Percentiles rank a stretch among this genome's conserved stretches.
Evolutionary conservation across 2,329 filamentous ascomycete species (phyloP).

Genomic region (Trichoderma atroviride): DNA sequence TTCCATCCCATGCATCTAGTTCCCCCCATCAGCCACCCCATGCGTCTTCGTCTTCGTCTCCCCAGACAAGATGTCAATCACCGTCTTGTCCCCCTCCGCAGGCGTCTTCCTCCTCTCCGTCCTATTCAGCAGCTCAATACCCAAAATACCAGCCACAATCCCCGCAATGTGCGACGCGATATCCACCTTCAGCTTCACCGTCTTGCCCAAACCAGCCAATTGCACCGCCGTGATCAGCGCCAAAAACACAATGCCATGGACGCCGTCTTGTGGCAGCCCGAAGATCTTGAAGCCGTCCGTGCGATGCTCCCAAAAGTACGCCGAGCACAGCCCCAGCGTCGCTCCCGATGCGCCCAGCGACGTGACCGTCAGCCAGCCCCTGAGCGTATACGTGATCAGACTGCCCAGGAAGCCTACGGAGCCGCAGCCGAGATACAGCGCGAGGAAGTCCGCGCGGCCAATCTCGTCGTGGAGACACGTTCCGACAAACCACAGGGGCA

Average conservation of each 20-base stretch:
- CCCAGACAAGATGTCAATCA: conserved; percentile 28
- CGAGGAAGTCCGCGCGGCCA: conserved; percentile 68
- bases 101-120: conserved; percentile 26
- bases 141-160: conserved; percentile 50
- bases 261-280: conserved; percentile 59
- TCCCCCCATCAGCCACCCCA: background rate
- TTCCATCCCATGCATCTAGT: background rate
- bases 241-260: conserved; percentile 58
- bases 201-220: conserved; percentile 50
- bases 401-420: conserved; percentile 61
- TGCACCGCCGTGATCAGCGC: conserved; percentile 55
- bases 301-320: conserved; percentile 63
- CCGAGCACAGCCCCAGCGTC: conserved; percentile 61
- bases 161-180: conserved; percentile 57
- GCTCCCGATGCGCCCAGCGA: conserved; percentile 70
- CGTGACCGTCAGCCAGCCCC: conserved; percentile 50
- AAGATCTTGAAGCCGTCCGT: conserved; percentile 60
- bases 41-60: conserved; percentile 7
- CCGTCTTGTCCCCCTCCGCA: conserved; percentile 24
- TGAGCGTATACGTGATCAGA: conserved; percentile 53
- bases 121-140: conserved; percentile 41
- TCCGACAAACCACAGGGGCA: conserved; percentile 67
- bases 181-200: conserved; percentile 49
- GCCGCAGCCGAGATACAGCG: conserved; percentile 65
- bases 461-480: conserved; percentile 69